These are phyloP conservation scores for Podila minutissima DNA, from an alignment of 192 early-diverging fungal species.

Conservation along the genomic window DNA sequence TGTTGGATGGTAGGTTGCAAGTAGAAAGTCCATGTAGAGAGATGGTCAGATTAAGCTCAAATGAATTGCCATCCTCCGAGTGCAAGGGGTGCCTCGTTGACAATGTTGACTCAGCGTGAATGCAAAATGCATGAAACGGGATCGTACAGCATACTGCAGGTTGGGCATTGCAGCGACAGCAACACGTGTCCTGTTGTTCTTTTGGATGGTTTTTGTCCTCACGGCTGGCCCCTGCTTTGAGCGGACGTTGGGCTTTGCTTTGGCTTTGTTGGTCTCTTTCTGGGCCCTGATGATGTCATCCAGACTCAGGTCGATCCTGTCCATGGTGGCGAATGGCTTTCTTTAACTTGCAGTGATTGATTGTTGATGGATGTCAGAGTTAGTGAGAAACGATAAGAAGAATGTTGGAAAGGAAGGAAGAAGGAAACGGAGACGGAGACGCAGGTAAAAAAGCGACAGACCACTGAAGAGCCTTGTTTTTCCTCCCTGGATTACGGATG, in stretches of 20 bases:
- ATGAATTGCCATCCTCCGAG: too few species aligned
- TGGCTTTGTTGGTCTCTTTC: constrained; percentile 2
- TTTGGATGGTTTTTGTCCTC: not conserved
- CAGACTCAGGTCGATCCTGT: constrained; percentile 22
- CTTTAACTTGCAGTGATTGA: too few species aligned
- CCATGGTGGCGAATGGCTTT: not conserved
- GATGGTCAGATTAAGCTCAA: too few species aligned
- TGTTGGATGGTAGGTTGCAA: not conserved
- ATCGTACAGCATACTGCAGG: not conserved
- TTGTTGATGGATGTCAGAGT: not conserved
- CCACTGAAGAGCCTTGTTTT: not conserved
- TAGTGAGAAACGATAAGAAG: not conserved
- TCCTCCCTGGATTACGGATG: not conserved
- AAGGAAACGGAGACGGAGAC: not conserved
- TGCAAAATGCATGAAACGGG: too few species aligned
- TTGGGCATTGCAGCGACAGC: too few species aligned
- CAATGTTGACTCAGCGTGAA: too few species aligned
- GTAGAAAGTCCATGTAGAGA: not conserved
- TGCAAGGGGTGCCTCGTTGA: too few species aligned
- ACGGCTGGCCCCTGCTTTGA: not conserved
- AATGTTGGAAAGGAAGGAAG: not conserved
- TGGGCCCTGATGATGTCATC: constrained; percentile 35
- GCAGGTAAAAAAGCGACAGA: not conserved
- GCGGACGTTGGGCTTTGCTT: not conserved
- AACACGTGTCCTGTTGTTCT: not conserved